Evolutionary conservation across 1,139 yeast species (phyloP), one percentile per base, ranked within the genome.

Genomic region (Nakaseomyces sp.): DNA sequence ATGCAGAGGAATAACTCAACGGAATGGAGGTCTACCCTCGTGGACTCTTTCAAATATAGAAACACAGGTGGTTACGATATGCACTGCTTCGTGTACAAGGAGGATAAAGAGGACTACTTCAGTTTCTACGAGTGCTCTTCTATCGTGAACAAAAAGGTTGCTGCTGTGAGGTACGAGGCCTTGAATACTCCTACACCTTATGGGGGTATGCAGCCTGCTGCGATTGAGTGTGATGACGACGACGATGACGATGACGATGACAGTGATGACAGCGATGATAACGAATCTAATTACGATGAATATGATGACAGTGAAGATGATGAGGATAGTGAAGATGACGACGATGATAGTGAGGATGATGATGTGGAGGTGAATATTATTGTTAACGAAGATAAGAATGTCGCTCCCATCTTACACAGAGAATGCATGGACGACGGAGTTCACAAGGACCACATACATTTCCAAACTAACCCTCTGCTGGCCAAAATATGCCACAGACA

Each of bases 401-500:
- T 30, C 5, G 33, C 33, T 15, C 33, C 33, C 15, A 30, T 30
- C 3, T 16, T 30, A 16, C 33, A 30, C 19, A 9, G n/a, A n/a
- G 29, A 26, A n/a, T 10, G 29, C 29, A 8, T n/a, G 13, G 24
- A 32, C 24, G 36, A 18, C 6, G 24, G 9, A 22, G 24, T 22
- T 22, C 24, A 22, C 7, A n/a, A 20, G 12, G 38, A 35, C 12
- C 38, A 35, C 12, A 35, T 35, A 20, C 38, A 35, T 18, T 35
- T 35, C 18, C 28, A 9, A 9, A 12, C 20, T 15, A 35, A 22
- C 19, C 38, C 38, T 4, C 10, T 35, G 9, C 18, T 35, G n/a
- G 24, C 17, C 5, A 40, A 33, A 13, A 37, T 47, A 16, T 28
- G 39, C 7, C 48, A 48, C 16, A 15, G 43, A 12, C 43, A 43